These are phyloP conservation scores for Penicillium brasilianum DNA, from an alignment of 2,329 filamentous ascomycete species.

Conservation along the genomic window DNA sequence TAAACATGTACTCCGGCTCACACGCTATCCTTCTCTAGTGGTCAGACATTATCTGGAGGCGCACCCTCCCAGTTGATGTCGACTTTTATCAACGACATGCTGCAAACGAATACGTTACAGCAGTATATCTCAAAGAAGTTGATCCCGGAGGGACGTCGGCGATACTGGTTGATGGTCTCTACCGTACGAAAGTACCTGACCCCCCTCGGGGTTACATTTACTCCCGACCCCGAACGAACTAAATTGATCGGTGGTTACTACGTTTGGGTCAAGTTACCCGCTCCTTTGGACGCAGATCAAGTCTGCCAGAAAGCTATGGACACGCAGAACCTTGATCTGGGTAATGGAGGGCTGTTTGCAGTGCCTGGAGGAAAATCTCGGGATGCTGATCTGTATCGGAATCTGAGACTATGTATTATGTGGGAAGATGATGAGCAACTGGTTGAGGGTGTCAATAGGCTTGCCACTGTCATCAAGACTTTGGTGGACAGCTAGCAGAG, in stretches of 20 bases:
- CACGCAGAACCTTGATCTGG: slow-evolving; percentile 15
- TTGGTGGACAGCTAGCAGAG: background rate
- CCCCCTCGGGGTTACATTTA: slow-evolving; percentile 21
- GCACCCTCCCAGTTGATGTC: slow-evolving; percentile 62
- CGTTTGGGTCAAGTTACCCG: slow-evolving; percentile 23
- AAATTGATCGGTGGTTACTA: slow-evolving; percentile 21
- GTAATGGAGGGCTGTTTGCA: slow-evolving; percentile 44
- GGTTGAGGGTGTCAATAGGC: slow-evolving; percentile 17
- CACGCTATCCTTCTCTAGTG: slow-evolving; percentile 12
- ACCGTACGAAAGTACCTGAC: slow-evolving; percentile 17
- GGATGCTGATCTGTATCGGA: slow-evolving; percentile 18
- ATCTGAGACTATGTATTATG: slow-evolving; percentile 25
- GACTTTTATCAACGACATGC: slow-evolving; percentile 58
- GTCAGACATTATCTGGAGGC: slow-evolving; percentile 56
- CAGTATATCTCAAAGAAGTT: slow-evolving; percentile 57
- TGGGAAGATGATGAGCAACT: slow-evolving; percentile 24
- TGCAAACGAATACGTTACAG: slow-evolving; percentile 56
- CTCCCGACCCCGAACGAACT: slow-evolving; percentile 11
- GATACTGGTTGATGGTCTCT: slow-evolving; percentile 11
- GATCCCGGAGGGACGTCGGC: slow-evolving; percentile 16
- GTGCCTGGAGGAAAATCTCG: slow-evolving; percentile 56
- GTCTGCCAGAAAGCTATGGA: slow-evolving; percentile 14
- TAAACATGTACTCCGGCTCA: slow-evolving; percentile 22
- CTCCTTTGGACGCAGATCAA: slow-evolving; percentile 7
- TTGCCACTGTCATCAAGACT: slow-evolving; percentile 10